These are phyloP conservation scores for Heterobasidion annosum DNA, from an alignment of 1,284 basidiomycete species.

Conservation along the genomic window DNA sequence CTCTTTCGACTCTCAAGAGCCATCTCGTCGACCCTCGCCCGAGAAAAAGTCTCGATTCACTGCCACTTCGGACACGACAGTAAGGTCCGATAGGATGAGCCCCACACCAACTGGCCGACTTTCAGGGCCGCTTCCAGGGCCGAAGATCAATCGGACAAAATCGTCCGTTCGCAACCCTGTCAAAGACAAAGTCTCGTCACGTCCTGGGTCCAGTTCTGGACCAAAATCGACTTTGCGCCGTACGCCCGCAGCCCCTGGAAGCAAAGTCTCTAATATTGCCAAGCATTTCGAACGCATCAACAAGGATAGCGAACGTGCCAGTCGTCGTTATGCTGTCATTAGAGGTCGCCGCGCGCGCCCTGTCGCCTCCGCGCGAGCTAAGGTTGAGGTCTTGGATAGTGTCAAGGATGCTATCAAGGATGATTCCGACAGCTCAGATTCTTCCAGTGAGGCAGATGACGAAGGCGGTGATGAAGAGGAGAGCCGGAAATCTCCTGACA, in stretches of 20 bases:
- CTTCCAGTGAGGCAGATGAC: slow-evolving; percentile 84
- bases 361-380: slow-evolving; percentile 83
- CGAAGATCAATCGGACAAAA: slow-evolving; percentile 3
- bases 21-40: slow-evolving; percentile 61
- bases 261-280: slow-evolving; percentile 67
- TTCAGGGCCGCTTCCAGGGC: slow-evolving; percentile 1
- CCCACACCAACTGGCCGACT: slow-evolving; percentile 23
- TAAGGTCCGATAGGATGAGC: slow-evolving; percentile 31
- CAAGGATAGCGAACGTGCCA: slow-evolving; percentile 60
- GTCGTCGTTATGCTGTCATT: slow-evolving; percentile 67
- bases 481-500: slow-evolving; percentile 19
- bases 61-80: slow-evolving; percentile 23
- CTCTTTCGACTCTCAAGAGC: slow-evolving; percentile 43
- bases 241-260: slow-evolving; percentile 34
- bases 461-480: slow-evolving; percentile 68
- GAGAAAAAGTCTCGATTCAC: slow-evolving; percentile 44
- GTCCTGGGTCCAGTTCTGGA: slow-evolving; percentile 31
- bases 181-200: slow-evolving; percentile 41
- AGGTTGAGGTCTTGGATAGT: slow-evolving; percentile 86
- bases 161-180: slow-evolving; percentile 7
- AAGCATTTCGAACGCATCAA: slow-evolving; percentile 71
- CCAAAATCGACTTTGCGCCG: slow-evolving; percentile 46
- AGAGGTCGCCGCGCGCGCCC: slow-evolving; percentile 89
- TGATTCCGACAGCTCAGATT: slow-evolving; percentile 71
- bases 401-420: slow-evolving; percentile 90